phyloP scores from a whole-genome alignment of 2,329 filamentous ascomycete species.

The Fulvia fulva region DNA sequence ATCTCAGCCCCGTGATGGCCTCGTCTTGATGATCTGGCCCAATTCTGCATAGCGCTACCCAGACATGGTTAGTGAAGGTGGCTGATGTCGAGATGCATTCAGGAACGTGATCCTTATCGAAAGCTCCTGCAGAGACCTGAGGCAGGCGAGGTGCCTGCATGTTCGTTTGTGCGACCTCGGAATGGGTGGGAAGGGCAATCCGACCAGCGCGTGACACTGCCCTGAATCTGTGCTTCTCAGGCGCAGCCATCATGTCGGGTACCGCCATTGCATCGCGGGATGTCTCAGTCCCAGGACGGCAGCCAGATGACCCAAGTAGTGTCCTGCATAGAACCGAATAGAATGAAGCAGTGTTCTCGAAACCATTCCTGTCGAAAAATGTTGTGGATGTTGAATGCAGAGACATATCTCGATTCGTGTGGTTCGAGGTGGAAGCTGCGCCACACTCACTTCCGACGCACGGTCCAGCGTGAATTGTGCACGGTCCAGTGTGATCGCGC shows the following conservation, averaged over 20 bases:
- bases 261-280: neutral
- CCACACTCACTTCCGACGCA: constrained; percentile 4
- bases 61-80: constrained; percentile 3
- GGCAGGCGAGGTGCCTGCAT: constrained; percentile 11
- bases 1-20: constrained; percentile 12
- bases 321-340: neutral
- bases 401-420: neutral
- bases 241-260: neutral
- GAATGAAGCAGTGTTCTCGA: neutral
- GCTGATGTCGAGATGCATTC: constrained; percentile 1
- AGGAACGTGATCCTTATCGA: constrained; percentile 6
- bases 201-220: neutral
- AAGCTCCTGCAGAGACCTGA: neutral
- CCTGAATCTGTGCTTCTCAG: neutral
- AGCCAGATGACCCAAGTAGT: neutral
- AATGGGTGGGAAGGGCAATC: neutral
- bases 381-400: neutral
- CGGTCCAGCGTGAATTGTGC: neutral
- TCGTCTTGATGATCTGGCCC: constrained; percentile 2
- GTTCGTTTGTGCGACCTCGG: constrained; percentile 4
- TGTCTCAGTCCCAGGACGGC: neutral
- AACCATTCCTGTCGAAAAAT: too few relatives aligned
- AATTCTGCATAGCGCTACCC: neutral
- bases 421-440: constrained; percentile 1
- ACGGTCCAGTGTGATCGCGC: neutral